Percentiles rank a stretch among this genome's conserved stretches.
Evolutionary conservation across 495 filamentous ascomycete genomes (phyloP).

Genomic region (Tuber calosporum): DNA sequence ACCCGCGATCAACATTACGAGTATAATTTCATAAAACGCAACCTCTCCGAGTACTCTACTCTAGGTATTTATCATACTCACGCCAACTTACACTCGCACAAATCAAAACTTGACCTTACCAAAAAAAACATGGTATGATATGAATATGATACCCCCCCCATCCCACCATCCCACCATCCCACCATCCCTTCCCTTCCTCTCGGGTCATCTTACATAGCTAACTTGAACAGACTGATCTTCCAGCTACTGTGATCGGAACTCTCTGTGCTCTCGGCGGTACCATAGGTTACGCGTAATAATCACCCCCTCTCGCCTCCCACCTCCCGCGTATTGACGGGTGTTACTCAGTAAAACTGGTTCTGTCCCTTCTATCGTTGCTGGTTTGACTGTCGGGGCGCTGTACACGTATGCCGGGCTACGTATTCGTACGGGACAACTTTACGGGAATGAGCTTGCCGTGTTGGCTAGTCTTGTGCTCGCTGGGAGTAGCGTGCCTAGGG

Average conservation of each 20-base stretch:
- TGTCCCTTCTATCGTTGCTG: slow-evolving; percentile 50
- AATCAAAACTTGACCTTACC: no score
- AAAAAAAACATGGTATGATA: no score
- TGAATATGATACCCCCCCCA: no score
- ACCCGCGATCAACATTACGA: no score
- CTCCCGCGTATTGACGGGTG: no score
- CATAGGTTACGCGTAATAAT: slow-evolving; percentile 61
- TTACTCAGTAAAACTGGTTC: slow-evolving; percentile 7
- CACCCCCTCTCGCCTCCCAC: slow-evolving; percentile 56
- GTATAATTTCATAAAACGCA: no score
- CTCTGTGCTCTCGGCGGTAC: slow-evolving; percentile 81
- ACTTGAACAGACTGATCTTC: slow-evolving; percentile 41
- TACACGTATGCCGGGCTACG: slow-evolving; percentile 66
- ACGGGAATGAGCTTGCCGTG: slow-evolving; percentile 63
- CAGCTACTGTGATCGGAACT: slow-evolving; percentile 68
- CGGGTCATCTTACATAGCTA: no score
- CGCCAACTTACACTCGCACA: no score
- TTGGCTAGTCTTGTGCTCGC: slow-evolving; percentile 76
- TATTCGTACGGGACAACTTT: slow-evolving; percentile 57
- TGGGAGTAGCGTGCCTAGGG: slow-evolving; percentile 73
- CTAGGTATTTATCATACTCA: no score
- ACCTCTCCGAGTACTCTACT: no score
- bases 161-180: no score
- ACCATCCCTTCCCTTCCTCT: background rate
- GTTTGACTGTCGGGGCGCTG: slow-evolving; percentile 65